phyloP scores from a whole-genome alignment of 148 eudicot genomes.

The Vaccinium darrowii region DNA sequence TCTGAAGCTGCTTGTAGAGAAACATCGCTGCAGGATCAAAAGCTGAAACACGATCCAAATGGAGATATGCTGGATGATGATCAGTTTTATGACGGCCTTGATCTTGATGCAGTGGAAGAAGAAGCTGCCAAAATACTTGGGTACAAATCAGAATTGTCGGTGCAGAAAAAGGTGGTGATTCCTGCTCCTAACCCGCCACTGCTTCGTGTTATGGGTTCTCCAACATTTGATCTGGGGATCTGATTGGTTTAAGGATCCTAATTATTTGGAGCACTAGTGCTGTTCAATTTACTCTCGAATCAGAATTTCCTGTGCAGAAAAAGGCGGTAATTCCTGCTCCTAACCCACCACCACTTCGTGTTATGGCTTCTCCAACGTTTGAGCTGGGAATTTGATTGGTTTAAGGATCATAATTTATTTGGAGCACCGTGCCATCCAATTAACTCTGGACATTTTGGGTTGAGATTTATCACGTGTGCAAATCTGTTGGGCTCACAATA shows the following conservation, averaged over 20 bases:
- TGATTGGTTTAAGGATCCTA: slow-evolving; percentile 22
- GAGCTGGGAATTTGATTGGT: slow-evolving; percentile 69
- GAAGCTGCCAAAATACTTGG: slow-evolving; percentile 63
- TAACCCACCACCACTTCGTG: slow-evolving; percentile 16
- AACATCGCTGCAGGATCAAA: slow-evolving; percentile 21
- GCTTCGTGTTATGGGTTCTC: slow-evolving; percentile 29
- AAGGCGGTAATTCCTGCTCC: slow-evolving; percentile 26
- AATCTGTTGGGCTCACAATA: background rate
- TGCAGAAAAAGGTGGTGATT: slow-evolving; percentile 21
- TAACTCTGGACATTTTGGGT: background rate
- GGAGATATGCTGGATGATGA: slow-evolving; percentile 56
- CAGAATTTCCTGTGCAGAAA: slow-evolving; percentile 26
- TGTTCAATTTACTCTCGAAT: background rate
- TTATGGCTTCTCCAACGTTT: slow-evolving; percentile 58
- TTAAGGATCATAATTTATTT: slow-evolving; percentile 7
- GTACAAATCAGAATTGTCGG: slow-evolving; percentile 35
- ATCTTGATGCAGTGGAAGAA: slow-evolving; percentile 84
- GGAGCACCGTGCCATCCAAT: background rate
- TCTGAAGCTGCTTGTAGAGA: slow-evolving; percentile 32
- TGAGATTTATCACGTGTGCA: background rate
- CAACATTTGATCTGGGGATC: slow-evolving; percentile 92
- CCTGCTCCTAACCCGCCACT: slow-evolving; percentile 29
- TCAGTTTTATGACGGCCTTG: slow-evolving; percentile 66
- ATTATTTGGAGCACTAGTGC: background rate
- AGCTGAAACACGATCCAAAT: slow-evolving; percentile 24